Conservation (phyloP, 2,329 filamentous ascomycete species). For the Calonectria honghensis region DNA sequence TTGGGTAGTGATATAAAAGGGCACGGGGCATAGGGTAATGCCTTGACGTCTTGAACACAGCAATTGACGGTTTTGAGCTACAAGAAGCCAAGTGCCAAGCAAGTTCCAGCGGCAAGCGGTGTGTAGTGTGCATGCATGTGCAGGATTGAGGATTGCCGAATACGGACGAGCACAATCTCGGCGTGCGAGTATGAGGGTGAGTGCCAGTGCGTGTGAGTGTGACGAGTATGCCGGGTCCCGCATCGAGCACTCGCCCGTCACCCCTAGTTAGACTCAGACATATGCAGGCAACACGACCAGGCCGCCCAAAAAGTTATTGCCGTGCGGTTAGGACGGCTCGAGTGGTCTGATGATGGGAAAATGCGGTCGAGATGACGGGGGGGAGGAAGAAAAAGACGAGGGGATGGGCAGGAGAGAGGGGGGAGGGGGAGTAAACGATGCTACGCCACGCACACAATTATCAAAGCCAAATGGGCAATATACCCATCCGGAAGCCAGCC, state of each 20-base stretch:
- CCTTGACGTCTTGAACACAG: constrained; percentile 17
- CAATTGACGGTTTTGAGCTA: constrained; percentile 8
- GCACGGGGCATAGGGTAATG: constrained; percentile 32
- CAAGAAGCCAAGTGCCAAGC: too few relatives aligned
- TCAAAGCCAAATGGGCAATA: constrained; percentile 9
- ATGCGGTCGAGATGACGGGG: not conserved
- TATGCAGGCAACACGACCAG: not conserved
- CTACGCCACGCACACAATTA: constrained; percentile 4
- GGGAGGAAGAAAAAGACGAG: too few relatives aligned
- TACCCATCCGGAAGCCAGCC: constrained; percentile 20
- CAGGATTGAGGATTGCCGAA: not conserved
- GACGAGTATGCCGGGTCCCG: not conserved
- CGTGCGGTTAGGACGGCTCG: not conserved
- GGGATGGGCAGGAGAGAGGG: too few relatives aligned
- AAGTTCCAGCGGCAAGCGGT: not conserved
- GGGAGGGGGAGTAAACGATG: not conserved
- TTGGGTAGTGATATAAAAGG: constrained; percentile 38
- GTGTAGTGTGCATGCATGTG: too few relatives aligned
- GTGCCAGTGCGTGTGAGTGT: not conserved
- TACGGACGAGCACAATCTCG: constrained; percentile 1
- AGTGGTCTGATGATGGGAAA: constrained; percentile 1
- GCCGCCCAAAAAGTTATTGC: not conserved
- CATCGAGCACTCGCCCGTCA: not conserved
- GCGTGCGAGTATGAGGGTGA: not conserved
- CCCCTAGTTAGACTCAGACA: not conserved